Evolutionary conservation across 2,329 filamentous ascomycete species (phyloP).

Genomic region (Huntiella omanensis): DNA sequence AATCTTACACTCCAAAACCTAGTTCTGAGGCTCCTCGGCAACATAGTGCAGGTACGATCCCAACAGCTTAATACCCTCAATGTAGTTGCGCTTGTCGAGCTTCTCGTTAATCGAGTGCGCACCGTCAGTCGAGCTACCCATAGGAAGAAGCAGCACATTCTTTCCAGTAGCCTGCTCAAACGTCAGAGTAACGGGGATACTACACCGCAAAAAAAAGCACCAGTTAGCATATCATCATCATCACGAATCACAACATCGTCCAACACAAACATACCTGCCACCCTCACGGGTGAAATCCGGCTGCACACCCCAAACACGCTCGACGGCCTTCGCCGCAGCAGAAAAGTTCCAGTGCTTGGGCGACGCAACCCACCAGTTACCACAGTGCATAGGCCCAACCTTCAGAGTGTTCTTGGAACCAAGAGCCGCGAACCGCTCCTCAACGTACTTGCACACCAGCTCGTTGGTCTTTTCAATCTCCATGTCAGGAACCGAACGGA

Average conservation of each 20-base stretch:
- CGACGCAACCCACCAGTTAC: slow-evolving; percentile 97
- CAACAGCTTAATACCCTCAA: slow-evolving; percentile 90
- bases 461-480: slow-evolving; percentile 77
- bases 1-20: slow-evolving; percentile 3
- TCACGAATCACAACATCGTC: too few relatives aligned
- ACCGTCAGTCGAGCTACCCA: slow-evolving; percentile 92
- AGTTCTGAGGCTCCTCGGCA: slow-evolving; percentile 56
- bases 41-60: slow-evolving; percentile 94
- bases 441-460: slow-evolving; percentile 65
- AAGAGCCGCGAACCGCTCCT: slow-evolving; percentile 70
- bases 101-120: slow-evolving; percentile 98
- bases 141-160: slow-evolving; percentile 86
- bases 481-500: slow-evolving; percentile 95
- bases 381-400: slow-evolving; percentile 66
- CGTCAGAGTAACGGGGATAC: slow-evolving; percentile 89
- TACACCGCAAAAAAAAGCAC: slow-evolving; percentile 18
- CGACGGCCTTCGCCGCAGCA: slow-evolving; percentile 84
- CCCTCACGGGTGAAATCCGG: slow-evolving; percentile 94
- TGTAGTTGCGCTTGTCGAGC: slow-evolving; percentile 91
- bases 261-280: slow-evolving; percentile 43
- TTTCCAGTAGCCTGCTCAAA: slow-evolving; percentile 97
- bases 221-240: slow-evolving; percentile 11
- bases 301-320: slow-evolving; percentile 82
- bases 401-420: slow-evolving; percentile 83
- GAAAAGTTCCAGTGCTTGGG: slow-evolving; percentile 99